A percentile compares a stretch with the other conserved stretches of the same genome.
phyloP scores from a whole-genome alignment of 192 early-diverging fungal genomes.

The Phycomyces blakesleeanus region DNA sequence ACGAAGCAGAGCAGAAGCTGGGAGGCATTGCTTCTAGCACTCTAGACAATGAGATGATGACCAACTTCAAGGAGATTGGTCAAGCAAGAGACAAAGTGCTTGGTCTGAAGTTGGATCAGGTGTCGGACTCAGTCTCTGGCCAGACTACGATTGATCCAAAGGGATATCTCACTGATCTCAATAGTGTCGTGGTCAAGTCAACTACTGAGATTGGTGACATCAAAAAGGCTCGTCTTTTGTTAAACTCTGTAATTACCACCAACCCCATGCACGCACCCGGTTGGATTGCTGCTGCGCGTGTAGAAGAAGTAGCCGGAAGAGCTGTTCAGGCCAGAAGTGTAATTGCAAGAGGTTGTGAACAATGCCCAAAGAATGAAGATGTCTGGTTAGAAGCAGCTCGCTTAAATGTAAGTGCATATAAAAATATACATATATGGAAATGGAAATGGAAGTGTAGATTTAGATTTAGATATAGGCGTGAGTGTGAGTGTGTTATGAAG shows the following conservation, averaged over 20 bases:
- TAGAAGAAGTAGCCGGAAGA: slow-evolving; percentile 92
- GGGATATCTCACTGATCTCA: slow-evolving; percentile 93
- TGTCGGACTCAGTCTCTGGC: slow-evolving; percentile 83
- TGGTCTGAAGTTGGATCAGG: slow-evolving; percentile 86
- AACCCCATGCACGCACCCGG: slow-evolving; percentile 96
- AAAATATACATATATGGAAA: no score
- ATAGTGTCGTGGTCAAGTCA: slow-evolving; percentile 73
- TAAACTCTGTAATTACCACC: slow-evolving; percentile 86
- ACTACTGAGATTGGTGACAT: slow-evolving; percentile 85
- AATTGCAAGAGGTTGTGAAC: slow-evolving; percentile 89
- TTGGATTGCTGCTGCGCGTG: slow-evolving; percentile 96
- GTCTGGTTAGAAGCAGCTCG: slow-evolving; percentile 96
- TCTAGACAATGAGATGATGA: slow-evolving; percentile 55
- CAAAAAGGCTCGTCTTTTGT: slow-evolving; percentile 82
- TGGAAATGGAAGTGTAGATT: no score
- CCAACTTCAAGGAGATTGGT: slow-evolving; percentile 89
- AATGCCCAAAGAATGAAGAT: slow-evolving; percentile 93
- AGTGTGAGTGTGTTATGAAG: no score
- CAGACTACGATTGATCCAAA: slow-evolving; percentile 91
- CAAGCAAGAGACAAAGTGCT: slow-evolving; percentile 90
- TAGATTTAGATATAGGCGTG: no score
- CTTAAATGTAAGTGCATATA: slow-evolving; percentile 53
- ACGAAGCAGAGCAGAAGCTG: slow-evolving; percentile 56
- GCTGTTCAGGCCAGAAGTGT: slow-evolving; percentile 75
- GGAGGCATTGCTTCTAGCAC: slow-evolving; percentile 60